Evolutionary conservation across 352 stramenopile genomes (phyloP).

Genomic region (Saprolegnia diclina): DNA sequence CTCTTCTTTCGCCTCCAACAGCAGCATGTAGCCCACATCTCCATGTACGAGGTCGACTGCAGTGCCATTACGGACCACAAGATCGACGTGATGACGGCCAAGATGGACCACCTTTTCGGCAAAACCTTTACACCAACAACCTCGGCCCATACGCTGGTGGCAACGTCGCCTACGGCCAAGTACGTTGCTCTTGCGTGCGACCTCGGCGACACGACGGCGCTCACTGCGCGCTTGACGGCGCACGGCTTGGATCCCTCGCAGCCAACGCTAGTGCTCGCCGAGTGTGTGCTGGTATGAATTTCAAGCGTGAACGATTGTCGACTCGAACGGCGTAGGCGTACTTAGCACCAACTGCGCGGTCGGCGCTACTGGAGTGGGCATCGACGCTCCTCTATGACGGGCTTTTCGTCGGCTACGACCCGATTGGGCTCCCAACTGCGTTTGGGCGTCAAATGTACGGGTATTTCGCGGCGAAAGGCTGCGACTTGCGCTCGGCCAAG

Average conservation of each 20-base stretch:
- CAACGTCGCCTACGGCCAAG: conserved; percentile 15
- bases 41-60: conserved; percentile 60
- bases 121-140: background rate
- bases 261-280: conserved; percentile 54
- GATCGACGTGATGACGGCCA: conserved; percentile 33
- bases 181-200: conserved; percentile 55
- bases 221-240: conserved; percentile 33
- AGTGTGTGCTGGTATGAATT: conserved; percentile 59
- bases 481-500: conserved; percentile 43
- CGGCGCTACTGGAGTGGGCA: conserved; percentile 44
- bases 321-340: conserved; percentile 41
- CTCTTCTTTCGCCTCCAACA: conserved; percentile 59
- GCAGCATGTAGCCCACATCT: conserved; percentile 26
- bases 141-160: background rate
- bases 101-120: background rate
- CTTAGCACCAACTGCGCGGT: conserved; percentile 45
- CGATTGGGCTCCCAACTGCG: conserved; percentile 38
- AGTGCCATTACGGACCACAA: conserved; percentile 48
- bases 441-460: conserved; percentile 49
- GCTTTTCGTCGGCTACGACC: conserved; percentile 58
- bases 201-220: conserved; percentile 40
- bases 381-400: conserved; percentile 34
- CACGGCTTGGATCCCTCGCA: conserved; percentile 34
- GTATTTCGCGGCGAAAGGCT: conserved; percentile 70
- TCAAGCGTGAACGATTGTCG: background rate